Base-by-base conservation (phyloP, 1,284 basidiomycete genomes). In the Neolentinus lepideus region DNA sequence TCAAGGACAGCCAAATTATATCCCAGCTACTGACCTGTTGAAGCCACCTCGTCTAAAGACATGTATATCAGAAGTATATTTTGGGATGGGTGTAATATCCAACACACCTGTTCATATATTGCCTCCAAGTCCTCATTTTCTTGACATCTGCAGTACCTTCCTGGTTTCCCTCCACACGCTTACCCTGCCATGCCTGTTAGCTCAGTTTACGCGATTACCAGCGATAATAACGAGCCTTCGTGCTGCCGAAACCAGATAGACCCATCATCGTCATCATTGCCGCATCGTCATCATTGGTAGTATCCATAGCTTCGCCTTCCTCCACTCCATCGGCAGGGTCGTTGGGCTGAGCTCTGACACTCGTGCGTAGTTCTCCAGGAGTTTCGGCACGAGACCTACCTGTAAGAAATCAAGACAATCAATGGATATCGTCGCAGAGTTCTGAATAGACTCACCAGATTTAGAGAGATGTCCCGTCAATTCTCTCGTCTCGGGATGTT, bases 211-310 rank as follows among this genome's bases (percentile, higher is more conserved):
- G 10, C 11, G 52, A 53, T 25, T 56, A 35, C 24, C 6, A 48
- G 22, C 3, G 38, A 24, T 12, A 14, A 22, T 1, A 26, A 67
- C 79, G 57, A 62, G 92, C 93, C 76, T 98, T 97, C 0, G 95
- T 97, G 0, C 85, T 80, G 6, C 89, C 92, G 67, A 98, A 98
- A 1, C 92, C 92, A 51, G 75, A 69, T 65, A 98, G 76, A 47
- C 95, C 95, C 91, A 98, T 94, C 81, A 88, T 84, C 26, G 87
- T 82, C 75, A 89, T 90, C 89, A 98, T 94, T 51, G 82, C 85
- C 46, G 80, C 80, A 33, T 92, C 90, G 56, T 89, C 86, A 26
- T 82, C 85, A 55, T 84, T 81, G 26, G 74, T 76, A n/a, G 69
- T 76, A 51, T 88, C 85, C 75, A 85, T 85, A 16, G 76, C 79